Conservation (phyloP, 257 asterid species). For the Galeopsis tetrahit region DNA sequence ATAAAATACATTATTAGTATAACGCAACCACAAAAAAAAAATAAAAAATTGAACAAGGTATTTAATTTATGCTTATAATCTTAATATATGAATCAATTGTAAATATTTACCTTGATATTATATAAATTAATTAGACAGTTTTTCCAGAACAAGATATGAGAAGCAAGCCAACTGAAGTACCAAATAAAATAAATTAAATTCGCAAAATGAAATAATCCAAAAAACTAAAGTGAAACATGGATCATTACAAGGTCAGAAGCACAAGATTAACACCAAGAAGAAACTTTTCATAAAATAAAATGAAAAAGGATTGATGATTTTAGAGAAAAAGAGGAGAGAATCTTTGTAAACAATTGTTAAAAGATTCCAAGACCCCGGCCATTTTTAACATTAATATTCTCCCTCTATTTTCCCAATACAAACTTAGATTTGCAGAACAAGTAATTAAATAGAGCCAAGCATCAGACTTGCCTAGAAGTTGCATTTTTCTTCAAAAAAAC, state of each 20-base stretch:
- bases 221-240: conserved; percentile 10
- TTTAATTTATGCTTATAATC: too few relatives aligned
- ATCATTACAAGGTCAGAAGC: conserved; percentile 14
- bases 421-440: conserved; percentile 3
- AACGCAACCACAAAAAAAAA: too few relatives aligned
- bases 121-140: too few relatives aligned
- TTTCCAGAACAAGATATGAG: background rate
- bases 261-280: conserved; percentile 32
- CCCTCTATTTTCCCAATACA: conserved; percentile 34
- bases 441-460: conserved; percentile 56
- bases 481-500: conserved; percentile 37
- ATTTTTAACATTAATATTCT: conserved; percentile 22
- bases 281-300: conserved; percentile 10
- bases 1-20: too few relatives aligned
- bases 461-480: conserved; percentile 75
- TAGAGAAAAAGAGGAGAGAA: conserved; percentile 13
- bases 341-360: conserved; percentile 27
- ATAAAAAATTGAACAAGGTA: too few relatives aligned
- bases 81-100: too few relatives aligned
- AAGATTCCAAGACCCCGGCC: conserved; percentile 43
- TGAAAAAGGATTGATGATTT: conserved; percentile 22
- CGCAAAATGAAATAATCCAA: background rate
- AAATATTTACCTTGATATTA: too few relatives aligned
- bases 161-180: background rate
- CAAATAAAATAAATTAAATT: background rate